Conservation (phyloP, 2,329 filamentous ascomycete genomes). For the Chaetomium globosum region DNA sequence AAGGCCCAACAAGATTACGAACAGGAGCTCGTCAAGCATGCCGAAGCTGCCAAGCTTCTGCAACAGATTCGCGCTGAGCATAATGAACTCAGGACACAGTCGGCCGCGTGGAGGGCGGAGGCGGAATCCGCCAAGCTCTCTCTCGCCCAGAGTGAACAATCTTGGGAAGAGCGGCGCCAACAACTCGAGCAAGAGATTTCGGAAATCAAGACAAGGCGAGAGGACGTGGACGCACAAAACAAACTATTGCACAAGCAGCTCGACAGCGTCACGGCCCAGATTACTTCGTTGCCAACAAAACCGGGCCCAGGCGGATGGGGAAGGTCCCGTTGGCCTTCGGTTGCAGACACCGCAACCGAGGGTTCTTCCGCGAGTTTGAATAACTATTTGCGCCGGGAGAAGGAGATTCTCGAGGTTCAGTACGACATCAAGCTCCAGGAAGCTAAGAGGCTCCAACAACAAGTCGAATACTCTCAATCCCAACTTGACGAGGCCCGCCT, state of each 20-base stretch:
- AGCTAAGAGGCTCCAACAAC: conserved; percentile 82
- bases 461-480: conserved; percentile 81
- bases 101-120: conserved; percentile 74
- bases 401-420: conserved; percentile 97
- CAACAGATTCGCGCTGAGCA: conserved; percentile 77
- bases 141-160: conserved; percentile 77
- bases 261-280: conserved; percentile 78
- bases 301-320: conserved; percentile 56
- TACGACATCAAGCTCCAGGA: conserved; percentile 88
- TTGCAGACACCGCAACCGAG: conserved; percentile 64
- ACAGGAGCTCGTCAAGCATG: conserved; percentile 89
- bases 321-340: conserved; percentile 55
- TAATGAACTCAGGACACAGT: conserved; percentile 78
- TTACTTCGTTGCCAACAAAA: conserved; percentile 78
- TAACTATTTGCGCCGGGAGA: conserved; percentile 87
- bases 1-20: conserved; percentile 96
- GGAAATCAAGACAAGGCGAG: conserved; percentile 76
- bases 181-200: conserved; percentile 81
- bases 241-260: conserved; percentile 86
- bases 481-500: conserved; percentile 88
- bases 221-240: conserved; percentile 87
- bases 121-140: conserved; percentile 82
- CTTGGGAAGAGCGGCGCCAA: conserved; percentile 81
- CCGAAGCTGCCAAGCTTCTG: conserved; percentile 85
- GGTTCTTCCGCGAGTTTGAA: conserved; percentile 89